These are phyloP conservation scores for Laguncularia racemosa DNA, from an alignment of 345 rosid genomes.

Conservation along the genomic window DNA sequence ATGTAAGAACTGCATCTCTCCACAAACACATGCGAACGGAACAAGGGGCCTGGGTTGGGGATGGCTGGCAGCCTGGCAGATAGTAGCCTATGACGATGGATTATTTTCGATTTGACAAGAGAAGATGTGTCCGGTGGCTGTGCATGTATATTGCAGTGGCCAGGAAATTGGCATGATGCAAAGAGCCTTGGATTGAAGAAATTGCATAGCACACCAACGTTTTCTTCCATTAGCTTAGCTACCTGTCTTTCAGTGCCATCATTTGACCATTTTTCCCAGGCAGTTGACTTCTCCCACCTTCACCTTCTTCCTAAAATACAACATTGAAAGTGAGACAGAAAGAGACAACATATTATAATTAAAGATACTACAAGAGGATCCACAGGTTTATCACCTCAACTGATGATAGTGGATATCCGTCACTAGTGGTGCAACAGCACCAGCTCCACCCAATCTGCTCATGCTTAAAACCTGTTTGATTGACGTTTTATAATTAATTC, in stretches of 20 bases:
- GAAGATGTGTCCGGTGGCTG: conserved; percentile 75
- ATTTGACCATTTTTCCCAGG: too few relatives aligned
- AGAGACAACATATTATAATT: too few relatives aligned
- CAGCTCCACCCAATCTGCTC: conserved; percentile 98
- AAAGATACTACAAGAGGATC: too few relatives aligned
- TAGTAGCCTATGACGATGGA: conserved; percentile 52
- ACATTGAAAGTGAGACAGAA: too few relatives aligned
- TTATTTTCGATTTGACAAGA: conserved; percentile 64
- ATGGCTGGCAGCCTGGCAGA: conserved; percentile 19
- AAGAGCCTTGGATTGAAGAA: too few relatives aligned
- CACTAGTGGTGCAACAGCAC: conserved; percentile 99
- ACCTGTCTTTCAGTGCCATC: too few relatives aligned
- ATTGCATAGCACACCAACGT: too few relatives aligned
- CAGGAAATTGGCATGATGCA: conserved; percentile 66
- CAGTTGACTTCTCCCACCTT: too few relatives aligned
- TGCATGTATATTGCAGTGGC: conserved; percentile 84
- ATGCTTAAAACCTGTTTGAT: conserved; percentile 87
- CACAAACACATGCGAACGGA: conserved; percentile 19
- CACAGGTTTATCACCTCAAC: conserved; percentile 46
- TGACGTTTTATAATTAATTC: not conserved
- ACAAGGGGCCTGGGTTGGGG: conserved; percentile 9
- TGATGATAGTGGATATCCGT: conserved; percentile 82
- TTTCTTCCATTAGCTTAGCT: too few relatives aligned
- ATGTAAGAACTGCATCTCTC: conserved; percentile 13
- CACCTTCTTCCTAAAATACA: too few relatives aligned